These are phyloP conservation scores for Lenwebbia sp. DNA, from an alignment of 345 rosid genomes.

Conservation along the genomic window DNA sequence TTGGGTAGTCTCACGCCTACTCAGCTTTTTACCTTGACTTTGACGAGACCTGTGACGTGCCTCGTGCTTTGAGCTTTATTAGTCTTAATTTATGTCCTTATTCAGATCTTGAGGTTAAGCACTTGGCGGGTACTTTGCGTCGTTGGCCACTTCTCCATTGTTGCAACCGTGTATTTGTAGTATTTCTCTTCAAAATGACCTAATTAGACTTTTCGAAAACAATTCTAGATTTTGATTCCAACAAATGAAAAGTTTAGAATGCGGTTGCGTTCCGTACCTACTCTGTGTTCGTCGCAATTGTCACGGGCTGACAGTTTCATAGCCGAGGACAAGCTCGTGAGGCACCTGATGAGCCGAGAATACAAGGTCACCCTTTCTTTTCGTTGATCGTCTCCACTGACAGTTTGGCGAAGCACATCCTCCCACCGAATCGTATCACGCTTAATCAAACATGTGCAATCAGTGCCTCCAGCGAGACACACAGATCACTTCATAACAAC, in stretches of 20 bases:
- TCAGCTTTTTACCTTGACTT: background rate
- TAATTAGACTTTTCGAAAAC: too few relatives aligned
- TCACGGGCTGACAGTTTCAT: background rate
- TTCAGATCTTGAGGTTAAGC: background rate
- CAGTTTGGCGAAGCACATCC: background rate
- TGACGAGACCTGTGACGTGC: background rate
- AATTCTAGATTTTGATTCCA: too few relatives aligned
- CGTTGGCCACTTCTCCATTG: background rate
- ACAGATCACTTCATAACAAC: background rate
- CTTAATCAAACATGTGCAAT: background rate
- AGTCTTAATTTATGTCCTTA: background rate
- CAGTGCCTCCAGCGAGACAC: background rate
- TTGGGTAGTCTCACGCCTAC: background rate
- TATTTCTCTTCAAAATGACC: background rate
- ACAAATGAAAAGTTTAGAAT: too few relatives aligned
- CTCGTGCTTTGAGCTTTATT: background rate
- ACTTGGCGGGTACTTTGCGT: background rate
- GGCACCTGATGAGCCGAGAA: background rate
- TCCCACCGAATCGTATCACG: background rate
- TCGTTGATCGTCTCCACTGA: too few relatives aligned
- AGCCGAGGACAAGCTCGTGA: background rate
- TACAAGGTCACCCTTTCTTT: background rate
- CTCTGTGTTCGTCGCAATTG: too few relatives aligned
- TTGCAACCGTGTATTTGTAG: background rate
- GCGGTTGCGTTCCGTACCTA: too few relatives aligned